phyloP scores from a whole-genome alignment of 1,139 yeast species.

The Geotrichum restrictum region DNA sequence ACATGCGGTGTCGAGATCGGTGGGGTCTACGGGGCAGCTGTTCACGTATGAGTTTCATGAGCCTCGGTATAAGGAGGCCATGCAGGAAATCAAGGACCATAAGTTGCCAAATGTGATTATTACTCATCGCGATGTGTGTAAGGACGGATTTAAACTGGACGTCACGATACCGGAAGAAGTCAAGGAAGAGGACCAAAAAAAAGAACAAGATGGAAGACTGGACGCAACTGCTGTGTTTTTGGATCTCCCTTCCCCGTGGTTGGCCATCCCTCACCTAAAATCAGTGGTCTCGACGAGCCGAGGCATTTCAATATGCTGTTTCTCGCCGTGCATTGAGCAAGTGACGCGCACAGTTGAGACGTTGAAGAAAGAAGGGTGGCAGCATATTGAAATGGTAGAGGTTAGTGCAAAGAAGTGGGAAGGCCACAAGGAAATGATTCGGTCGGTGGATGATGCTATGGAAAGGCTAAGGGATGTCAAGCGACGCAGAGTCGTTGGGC shows the following conservation, averaged over 20 bases:
- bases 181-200: no score
- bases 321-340: constrained; percentile 97
- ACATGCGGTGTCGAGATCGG: constrained; percentile 84
- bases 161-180: constrained; percentile 7
- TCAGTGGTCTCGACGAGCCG: constrained; percentile 53
- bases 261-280: constrained; percentile 75
- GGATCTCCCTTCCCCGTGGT: constrained; percentile 97
- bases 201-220: constrained; percentile 35
- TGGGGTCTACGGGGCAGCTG: constrained; percentile 57
- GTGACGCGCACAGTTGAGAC: constrained; percentile 80
- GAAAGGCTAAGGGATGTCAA: constrained; percentile 78
- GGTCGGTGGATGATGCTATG: constrained; percentile 75
- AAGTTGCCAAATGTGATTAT: constrained; percentile 54
- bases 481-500: constrained; percentile 67
- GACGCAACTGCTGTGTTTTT: constrained; percentile 73
- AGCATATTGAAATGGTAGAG: constrained; percentile 89
- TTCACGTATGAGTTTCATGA: constrained; percentile 91
- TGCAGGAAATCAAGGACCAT: constrained; percentile 69
- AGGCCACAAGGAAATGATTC: constrained; percentile 83
- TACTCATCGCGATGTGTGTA: constrained; percentile 91
- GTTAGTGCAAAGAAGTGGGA: constrained; percentile 85
- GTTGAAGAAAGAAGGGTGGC: constrained; percentile 75
- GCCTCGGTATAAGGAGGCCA: constrained; percentile 75
- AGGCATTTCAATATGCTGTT: constrained; percentile 76
- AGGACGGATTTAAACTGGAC: constrained; percentile 59